A percentile compares a stretch with the other conserved stretches of the same genome.
These are phyloP conservation scores for Pseudogymnoascus sp. DNA, from an alignment of 2,329 filamentous ascomycete species.

Conservation along the genomic window DNA sequence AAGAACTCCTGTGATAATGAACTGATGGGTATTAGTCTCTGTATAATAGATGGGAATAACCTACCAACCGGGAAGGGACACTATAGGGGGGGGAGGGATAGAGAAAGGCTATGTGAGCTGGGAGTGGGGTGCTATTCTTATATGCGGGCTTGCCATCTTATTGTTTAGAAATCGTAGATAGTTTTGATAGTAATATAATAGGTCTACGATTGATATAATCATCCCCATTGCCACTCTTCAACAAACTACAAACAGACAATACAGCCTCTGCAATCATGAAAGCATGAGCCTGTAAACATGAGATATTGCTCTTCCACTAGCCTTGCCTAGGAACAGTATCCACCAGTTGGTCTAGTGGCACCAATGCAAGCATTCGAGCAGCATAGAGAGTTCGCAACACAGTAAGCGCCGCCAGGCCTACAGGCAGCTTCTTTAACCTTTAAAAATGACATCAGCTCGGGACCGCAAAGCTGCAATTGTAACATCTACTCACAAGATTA, in stretches of 20 bases:
- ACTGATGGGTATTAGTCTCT: conserved; percentile 23
- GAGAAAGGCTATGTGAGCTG: not conserved
- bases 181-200: no score
- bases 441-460: not conserved
- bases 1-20: conserved; percentile 39
- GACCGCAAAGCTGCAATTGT: not conserved
- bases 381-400: not conserved
- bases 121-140: not conserved
- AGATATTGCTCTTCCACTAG: not conserved
- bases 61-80: not conserved
- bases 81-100: not conserved
- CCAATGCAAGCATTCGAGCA: not conserved
- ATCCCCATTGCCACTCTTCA: no score
- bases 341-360: not conserved
- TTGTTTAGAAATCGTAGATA: not conserved
- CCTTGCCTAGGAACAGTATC: not conserved
- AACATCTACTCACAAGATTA: not conserved
- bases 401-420: not conserved
- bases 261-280: not conserved
- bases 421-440: not conserved
- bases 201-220: no score
- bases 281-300: not conserved
- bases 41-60: not conserved
- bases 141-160: not conserved
- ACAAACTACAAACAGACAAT: not conserved